Conservation (phyloP, 2,329 filamentous ascomycete genomes). For the Cytospora paraplurivora region DNA sequence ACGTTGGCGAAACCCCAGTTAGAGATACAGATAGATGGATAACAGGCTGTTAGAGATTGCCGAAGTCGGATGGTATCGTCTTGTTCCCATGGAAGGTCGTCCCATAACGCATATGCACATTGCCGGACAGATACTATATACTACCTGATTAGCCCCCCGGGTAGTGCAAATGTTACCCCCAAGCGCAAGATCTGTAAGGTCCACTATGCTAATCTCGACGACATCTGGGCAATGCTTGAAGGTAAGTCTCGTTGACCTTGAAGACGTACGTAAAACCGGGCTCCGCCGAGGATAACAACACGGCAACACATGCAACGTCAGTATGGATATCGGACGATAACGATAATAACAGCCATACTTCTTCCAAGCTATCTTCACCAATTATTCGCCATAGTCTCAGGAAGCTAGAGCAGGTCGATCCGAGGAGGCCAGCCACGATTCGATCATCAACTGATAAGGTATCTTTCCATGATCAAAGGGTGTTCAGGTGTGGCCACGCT, state of each 20-base stretch:
- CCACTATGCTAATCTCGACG: too few species aligned
- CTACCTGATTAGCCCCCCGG: too few species aligned
- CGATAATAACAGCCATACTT: neutral
- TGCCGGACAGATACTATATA: too few species aligned
- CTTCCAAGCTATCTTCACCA: neutral
- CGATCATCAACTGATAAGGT: neutral
- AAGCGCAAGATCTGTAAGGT: too few species aligned
- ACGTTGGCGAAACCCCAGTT: too few species aligned
- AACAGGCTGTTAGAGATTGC: too few species aligned
- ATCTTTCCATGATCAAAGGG: neutral
- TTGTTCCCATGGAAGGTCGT: too few species aligned
- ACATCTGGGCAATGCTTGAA: neutral
- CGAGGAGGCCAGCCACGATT: neutral
- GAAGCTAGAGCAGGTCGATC: neutral
- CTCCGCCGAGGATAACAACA: neutral
- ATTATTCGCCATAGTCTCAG: neutral
- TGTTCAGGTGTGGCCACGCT: neutral
- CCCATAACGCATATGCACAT: too few species aligned
- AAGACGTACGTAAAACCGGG: neutral
- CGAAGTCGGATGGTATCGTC: too few species aligned
- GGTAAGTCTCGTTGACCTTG: neutral
- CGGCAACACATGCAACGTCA: neutral
- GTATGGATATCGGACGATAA: neutral
- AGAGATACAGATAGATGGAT: too few species aligned
- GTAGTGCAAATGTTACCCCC: too few species aligned